These are phyloP conservation scores for Ustilago tritici DNA, from an alignment of 1,284 basidiomycete genomes.

Conservation along the genomic window DNA sequence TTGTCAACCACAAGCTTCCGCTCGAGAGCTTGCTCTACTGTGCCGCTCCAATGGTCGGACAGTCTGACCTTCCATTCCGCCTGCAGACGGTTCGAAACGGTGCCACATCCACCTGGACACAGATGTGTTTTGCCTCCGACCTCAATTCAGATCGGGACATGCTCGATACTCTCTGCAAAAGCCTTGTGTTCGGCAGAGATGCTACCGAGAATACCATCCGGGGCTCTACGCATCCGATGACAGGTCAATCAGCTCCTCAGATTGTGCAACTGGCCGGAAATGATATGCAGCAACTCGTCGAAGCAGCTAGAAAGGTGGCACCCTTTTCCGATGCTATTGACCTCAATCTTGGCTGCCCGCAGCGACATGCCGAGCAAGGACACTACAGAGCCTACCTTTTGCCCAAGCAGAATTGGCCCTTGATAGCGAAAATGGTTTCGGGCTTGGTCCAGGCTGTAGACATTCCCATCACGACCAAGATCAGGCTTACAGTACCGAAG, in stretches of 20 bases:
- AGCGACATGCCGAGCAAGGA: conserved; percentile 76
- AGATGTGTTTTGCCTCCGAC: conserved; percentile 55
- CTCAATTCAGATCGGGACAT: conserved; percentile 30
- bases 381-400: conserved; percentile 81
- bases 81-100: conserved; percentile 56
- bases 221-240: background rate
- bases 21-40: conserved; percentile 45
- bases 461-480: conserved; percentile 76
- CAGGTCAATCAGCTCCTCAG: conserved; percentile 71
- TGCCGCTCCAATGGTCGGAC: conserved; percentile 63
- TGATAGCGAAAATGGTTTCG: conserved; percentile 77
- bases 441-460: conserved; percentile 59
- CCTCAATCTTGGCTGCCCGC: conserved; percentile 78
- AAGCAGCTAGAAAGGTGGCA: conserved; percentile 75
- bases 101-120: conserved; percentile 62
- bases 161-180: conserved; percentile 39
- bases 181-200: conserved; percentile 39
- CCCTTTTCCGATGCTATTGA: conserved; percentile 74
- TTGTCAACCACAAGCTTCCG: conserved; percentile 28
- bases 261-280: conserved; percentile 81
- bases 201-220: conserved; percentile 28
- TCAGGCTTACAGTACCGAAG: conserved; percentile 73
- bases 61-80: conserved; percentile 63
- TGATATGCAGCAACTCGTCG: conserved; percentile 75
- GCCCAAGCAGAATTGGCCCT: conserved; percentile 77